A percentile compares a stretch with the other conserved stretches of the same genome.
Evolutionary conservation across 2,329 filamentous ascomycete species (phyloP).

Genomic region (Magnaporthales sp.): DNA sequence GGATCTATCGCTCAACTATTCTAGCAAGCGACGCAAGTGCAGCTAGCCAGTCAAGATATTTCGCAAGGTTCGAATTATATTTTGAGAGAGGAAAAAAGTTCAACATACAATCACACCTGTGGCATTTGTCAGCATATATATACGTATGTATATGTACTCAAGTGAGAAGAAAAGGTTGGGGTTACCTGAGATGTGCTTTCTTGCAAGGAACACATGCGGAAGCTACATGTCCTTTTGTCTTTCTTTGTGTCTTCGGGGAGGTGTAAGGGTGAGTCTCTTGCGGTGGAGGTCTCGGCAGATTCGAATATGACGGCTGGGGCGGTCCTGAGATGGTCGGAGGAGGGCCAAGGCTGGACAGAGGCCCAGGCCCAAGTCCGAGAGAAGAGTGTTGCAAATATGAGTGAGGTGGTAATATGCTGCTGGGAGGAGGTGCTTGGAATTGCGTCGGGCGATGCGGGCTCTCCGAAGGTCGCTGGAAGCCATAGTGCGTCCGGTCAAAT

Average conservation of each 20-base stretch:
- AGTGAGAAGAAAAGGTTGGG: constrained; percentile 17
- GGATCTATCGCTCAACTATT: background rate
- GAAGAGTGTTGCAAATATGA: constrained; percentile 15
- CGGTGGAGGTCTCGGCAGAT: constrained; percentile 16
- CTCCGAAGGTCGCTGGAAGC: constrained; percentile 27
- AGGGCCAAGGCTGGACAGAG: constrained; percentile 8
- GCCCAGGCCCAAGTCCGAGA: background rate
- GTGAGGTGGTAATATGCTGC: constrained; percentile 20
- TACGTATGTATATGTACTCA: background rate
- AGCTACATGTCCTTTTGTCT: constrained; percentile 73
- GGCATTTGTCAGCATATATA: constrained; percentile 6
- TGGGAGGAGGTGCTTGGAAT: constrained; percentile 21
- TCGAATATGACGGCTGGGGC: constrained; percentile 11
- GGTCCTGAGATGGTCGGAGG: constrained; percentile 5
- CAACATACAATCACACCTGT: constrained; percentile 56
- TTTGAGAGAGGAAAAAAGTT: constrained; percentile 7
- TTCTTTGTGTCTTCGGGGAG: constrained; percentile 54
- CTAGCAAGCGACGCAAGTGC: background rate
- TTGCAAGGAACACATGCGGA: constrained; percentile 83
- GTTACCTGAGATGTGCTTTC: constrained; percentile 66
- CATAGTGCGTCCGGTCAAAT: constrained; percentile 29
- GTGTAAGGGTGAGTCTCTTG: constrained; percentile 38
- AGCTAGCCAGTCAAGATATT: background rate
- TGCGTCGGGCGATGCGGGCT: constrained; percentile 21
- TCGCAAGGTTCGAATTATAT: constrained; percentile 5